phyloP scores from a whole-genome alignment of 78 protist genomes.

The Diacronema lutheri region DNA sequence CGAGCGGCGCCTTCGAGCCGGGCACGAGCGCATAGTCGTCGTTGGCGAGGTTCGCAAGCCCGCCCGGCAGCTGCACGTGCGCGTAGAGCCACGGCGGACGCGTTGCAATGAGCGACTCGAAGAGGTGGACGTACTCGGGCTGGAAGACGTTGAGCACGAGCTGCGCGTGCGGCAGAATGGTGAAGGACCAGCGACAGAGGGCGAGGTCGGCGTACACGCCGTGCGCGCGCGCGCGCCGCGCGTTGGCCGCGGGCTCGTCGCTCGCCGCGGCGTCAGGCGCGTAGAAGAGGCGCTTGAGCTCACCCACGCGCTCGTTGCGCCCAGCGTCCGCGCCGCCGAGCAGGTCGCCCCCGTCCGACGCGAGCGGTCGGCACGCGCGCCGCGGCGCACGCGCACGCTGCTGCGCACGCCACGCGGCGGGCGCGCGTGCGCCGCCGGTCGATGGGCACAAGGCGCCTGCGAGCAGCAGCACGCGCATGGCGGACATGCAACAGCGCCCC shows the following conservation, averaged over 20 bases:
- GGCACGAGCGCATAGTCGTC: neutral
- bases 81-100: neutral
- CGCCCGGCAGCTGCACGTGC: conserved; percentile 7
- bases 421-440: no score
- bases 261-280: neutral
- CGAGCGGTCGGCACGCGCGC: no score
- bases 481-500: no score
- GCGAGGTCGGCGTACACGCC: neutral
- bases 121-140: neutral
- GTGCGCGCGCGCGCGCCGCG: neutral
- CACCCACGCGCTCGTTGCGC: neutral
- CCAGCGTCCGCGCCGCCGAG: neutral
- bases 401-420: no score
- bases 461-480: no score
- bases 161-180: neutral
- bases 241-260: neutral
- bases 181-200: neutral
- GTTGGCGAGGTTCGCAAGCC: neutral
- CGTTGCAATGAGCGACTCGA: neutral
- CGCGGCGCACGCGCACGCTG: no score
- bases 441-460: no score
- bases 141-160: conserved; percentile 1
- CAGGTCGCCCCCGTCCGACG: neutral
- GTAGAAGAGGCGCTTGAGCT: no score
- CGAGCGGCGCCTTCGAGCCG: neutral